phyloP scores from a whole-genome alignment of 176 grass and related monocot genomes.

The Typha latifolia region DNA sequence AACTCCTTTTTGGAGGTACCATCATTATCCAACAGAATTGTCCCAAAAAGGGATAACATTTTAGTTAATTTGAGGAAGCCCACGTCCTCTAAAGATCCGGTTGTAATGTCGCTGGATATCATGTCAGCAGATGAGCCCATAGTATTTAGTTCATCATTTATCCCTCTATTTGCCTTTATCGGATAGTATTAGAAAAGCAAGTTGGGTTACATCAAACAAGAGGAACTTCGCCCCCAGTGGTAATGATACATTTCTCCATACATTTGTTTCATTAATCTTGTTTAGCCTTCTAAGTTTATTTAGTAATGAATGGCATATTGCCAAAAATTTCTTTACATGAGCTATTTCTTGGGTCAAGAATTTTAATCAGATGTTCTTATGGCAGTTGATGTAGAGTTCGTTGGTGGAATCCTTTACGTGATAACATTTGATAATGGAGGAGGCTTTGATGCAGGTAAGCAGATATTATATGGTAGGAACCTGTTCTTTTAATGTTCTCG shows the following conservation, averaged over 20 bases:
- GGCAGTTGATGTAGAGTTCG: not conserved
- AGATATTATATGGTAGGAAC: not conserved
- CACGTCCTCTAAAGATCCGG: not conserved
- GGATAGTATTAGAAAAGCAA: not conserved
- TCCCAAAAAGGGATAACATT: not conserved
- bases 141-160: not conserved
- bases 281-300: not conserved
- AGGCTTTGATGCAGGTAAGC: constrained; percentile 13
- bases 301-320: not conserved
- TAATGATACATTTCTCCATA: not conserved
- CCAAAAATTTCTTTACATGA: not conserved
- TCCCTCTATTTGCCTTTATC: not conserved
- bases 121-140: not conserved
- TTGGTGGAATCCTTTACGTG: not conserved
- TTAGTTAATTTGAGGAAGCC: not conserved
- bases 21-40: not conserved
- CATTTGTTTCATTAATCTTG: not conserved
- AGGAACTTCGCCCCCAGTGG: not conserved
- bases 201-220: not conserved
- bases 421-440: constrained; percentile 8
- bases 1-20: not conserved
- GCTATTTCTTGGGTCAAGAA: not conserved
- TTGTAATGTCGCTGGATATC: not conserved
- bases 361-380: not conserved
- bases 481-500: constrained; percentile 2